Base-by-base conservation (phyloP, 73 alveolate genomes). In the Paramecium caudatum region DNA sequence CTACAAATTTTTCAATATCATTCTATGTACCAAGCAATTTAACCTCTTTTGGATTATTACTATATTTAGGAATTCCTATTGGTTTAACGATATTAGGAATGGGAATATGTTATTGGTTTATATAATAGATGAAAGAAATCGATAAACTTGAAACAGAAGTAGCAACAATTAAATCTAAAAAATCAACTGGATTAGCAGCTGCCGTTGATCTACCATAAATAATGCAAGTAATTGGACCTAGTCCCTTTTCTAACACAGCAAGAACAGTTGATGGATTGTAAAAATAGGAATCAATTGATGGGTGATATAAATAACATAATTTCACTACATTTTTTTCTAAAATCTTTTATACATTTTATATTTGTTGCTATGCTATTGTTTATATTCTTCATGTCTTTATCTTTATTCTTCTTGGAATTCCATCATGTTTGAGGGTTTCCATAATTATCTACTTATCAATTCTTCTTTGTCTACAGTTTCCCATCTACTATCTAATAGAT, bases 31-130 rank as follows among this genome's bases (percentile, higher is more conserved):
- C 8, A 27, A 21, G 3, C 30, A 21, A 55, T 10, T 10, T 43
- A 4, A 27, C 80, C 8, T 55, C 23, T 55, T 23, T 13, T 0
- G 30, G 30, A 55, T 16, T 55, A 7, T 3, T 55, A 12, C 2
- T 23, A 25, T 55, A 55, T 55, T 23, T 55, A 5, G 80, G 80
- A 55, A 23, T 55, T 23, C 80, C 80, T 1, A 55, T 55, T 2
- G 36, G 80, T 17, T 1, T 55, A 55, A 27, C 80, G 30, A 27
- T 55, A 10, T 55, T 55, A 21, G 3, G 23, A 5, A 55, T 55
- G 80, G 80, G 80, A 55, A 55, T 55, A 4, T 55, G 80, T 23
- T 21, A 27, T 21, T 55, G 80, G 80, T 55, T 55, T 55, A 55
- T 55, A 19, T 23, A 37, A 27, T 27, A 55, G n/a, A 55, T 27